Evolutionary conservation across 805 yeast genomes (phyloP).

Genomic region (Yarrowia bubula): DNA sequence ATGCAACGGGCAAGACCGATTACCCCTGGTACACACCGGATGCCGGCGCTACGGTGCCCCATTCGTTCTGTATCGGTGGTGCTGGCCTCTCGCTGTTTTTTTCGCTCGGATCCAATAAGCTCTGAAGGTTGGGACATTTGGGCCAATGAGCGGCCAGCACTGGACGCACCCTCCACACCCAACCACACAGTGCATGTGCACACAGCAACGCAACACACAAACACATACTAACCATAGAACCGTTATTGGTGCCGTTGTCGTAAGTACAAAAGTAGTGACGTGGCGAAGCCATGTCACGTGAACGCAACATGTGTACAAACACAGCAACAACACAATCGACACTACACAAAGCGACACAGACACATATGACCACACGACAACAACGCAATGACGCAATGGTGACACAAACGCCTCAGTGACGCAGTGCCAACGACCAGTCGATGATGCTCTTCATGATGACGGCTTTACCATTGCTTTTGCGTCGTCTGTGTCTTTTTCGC

Average conservation of each 20-base stretch:
- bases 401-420: too few species aligned
- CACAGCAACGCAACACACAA: background rate
- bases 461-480: too few species aligned
- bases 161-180: background rate
- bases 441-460: too few species aligned
- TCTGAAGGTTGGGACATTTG: constrained; percentile 1
- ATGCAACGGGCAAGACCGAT: background rate
- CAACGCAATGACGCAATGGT: too few species aligned
- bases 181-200: background rate
- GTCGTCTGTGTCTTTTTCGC: background rate
- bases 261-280: background rate
- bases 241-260: constrained; percentile 97
- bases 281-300: too few species aligned
- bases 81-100: background rate
- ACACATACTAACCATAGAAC: constrained; percentile 52
- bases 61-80: background rate
- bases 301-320: too few species aligned
- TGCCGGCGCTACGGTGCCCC: background rate
- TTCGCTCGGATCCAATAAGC: constrained; percentile 23
- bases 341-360: background rate
- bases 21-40: background rate
- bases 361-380: background rate
- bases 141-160: constrained; percentile 22
- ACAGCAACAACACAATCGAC: too few species aligned
- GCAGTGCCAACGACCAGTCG: too few species aligned